A percentile compares a stretch with the other conserved stretches of the same genome.
These are phyloP conservation scores for Pythium sukuiense DNA, from an alignment of 352 stramenopile genomes.

Conservation along the genomic window DNA sequence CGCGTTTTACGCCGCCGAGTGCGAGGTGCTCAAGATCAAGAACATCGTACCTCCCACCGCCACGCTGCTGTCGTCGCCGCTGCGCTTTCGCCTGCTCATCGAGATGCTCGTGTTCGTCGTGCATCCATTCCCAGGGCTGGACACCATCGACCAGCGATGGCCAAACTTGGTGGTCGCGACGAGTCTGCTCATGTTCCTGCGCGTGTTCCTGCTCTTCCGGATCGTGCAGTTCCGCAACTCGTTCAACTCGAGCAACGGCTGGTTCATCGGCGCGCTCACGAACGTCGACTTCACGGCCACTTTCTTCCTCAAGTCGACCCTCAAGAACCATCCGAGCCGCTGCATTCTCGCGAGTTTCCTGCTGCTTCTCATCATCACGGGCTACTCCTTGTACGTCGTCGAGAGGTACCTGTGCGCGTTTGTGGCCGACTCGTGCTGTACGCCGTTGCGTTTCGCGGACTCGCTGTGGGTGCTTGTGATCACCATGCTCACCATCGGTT, in stretches of 20 bases:
- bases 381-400: constrained; percentile 67
- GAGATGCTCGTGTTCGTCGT: constrained; percentile 54
- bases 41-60: constrained; percentile 74
- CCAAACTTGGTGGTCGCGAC: constrained; percentile 54
- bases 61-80: constrained; percentile 58
- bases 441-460: constrained; percentile 52
- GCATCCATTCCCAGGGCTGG: constrained; percentile 72
- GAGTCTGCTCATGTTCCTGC: constrained; percentile 64
- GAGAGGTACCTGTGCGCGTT: constrained; percentile 78
- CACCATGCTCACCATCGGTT: constrained; percentile 75
- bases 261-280: constrained; percentile 78
- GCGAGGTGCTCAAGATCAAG: constrained; percentile 78
- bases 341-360: constrained; percentile 47
- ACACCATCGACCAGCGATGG: constrained; percentile 60
- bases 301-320: constrained; percentile 77
- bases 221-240: constrained; percentile 63
- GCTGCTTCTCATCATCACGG: constrained; percentile 41
- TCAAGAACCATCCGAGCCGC: constrained; percentile 64
- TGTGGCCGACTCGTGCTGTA: constrained; percentile 47
- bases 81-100: constrained; percentile 45
- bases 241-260: constrained; percentile 82
- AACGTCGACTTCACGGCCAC: constrained; percentile 68
- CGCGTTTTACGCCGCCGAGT: constrained; percentile 63
- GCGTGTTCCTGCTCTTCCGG: constrained; percentile 52
- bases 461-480: constrained; percentile 67